A percentile compares a stretch with the other conserved stretches of the same genome.
Conservation (phyloP, 768 basidiomycete genomes). For the Termitomyces sp. region DNA sequence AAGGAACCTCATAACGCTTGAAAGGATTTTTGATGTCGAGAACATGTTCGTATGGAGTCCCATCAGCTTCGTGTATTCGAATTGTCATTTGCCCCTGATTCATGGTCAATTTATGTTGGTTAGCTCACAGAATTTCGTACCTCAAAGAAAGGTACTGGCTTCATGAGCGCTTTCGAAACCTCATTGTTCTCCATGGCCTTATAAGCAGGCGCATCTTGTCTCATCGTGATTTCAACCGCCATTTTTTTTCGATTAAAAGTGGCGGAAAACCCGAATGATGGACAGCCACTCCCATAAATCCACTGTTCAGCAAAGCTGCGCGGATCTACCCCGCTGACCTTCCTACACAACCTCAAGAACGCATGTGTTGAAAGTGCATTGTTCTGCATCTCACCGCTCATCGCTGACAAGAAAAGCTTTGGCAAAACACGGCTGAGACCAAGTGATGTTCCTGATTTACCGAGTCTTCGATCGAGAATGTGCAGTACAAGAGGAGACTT, state of each 20-base stretch:
- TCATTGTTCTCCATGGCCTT: slow-evolving; percentile 69
- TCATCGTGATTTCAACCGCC: slow-evolving; percentile 94
- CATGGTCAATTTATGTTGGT: background rate
- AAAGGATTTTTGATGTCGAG: slow-evolving; percentile 82
- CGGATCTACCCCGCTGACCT: slow-evolving; percentile 89
- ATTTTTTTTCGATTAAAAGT: slow-evolving; percentile 97
- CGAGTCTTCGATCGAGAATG: slow-evolving; percentile 89
- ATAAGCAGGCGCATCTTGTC: slow-evolving; percentile 81
- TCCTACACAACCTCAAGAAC: slow-evolving; percentile 89
- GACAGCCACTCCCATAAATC: slow-evolving; percentile 98
- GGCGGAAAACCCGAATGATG: slow-evolving; percentile 84
- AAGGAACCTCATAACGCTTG: slow-evolving; percentile 97
- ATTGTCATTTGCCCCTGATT: slow-evolving; percentile 93
- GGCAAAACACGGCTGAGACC: slow-evolving; percentile 94
- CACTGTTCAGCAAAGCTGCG: slow-evolving; percentile 96
- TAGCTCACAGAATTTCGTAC: slow-evolving; percentile 32
- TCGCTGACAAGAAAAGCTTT: slow-evolving; percentile 90
- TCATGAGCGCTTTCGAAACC: slow-evolving; percentile 58
- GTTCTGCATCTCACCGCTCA: slow-evolving; percentile 84
- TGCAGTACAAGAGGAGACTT: slow-evolving; percentile 96
- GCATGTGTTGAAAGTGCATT: slow-evolving; percentile 86
- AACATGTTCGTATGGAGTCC: slow-evolving; percentile 98
- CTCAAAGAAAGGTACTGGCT: slow-evolving; percentile 89
- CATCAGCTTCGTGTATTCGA: slow-evolving; percentile 98
- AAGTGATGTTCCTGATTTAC: slow-evolving; percentile 92